Base-by-base conservation (phyloP, 768 basidiomycete genomes). In the Galerina sulciceps region DNA sequence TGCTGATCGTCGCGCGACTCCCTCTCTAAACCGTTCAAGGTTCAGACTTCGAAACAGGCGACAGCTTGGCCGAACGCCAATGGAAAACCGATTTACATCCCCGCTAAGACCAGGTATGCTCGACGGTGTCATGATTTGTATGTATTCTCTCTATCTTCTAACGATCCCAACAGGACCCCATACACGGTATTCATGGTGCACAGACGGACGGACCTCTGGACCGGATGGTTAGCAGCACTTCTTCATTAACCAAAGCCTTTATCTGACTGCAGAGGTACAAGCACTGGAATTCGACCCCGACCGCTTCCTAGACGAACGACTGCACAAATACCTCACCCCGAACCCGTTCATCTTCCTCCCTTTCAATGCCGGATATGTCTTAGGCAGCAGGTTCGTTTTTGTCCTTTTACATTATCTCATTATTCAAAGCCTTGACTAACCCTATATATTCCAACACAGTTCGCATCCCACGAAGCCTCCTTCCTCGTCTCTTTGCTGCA, bases 211-310 rank as follows among this genome's bases (percentile, higher is more conserved):
- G 79, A 83, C 50, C 69, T 81, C 6, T 85, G 84, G 84, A 0
- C 79, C 81, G 0, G 82, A 84, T 64, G 84, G 83, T 81, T 57
- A 26, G 73, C 51, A 65, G 70, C 42, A 69, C 70, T 50, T 42
- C 4, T n/a, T 46, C 6, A 6, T 23, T 38, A 15, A 40, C 6
- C 20, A 20, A 42, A n/a, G 10, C 13, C 45, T 52, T 37, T 50
- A 10, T 35, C 34, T 42, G 11, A 41, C 26, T 20, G n/a, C 35
- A 8, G 11, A 36, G 15, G 18, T 22, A 11, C 9, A 41, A 85
- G 85, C 85, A 20, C 71, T 79, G 3, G 64, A 73, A 58, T 90
- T 88, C 65, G 87, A 89, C 65, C 88, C 88, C 0, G 83, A 87
- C 58, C 77, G 88, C 1, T 89, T 88, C 76, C 68, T 89, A 26